These are phyloP conservation scores for Globisporangium yorkense DNA, from an alignment of 352 stramenopile species.

Conservation along the genomic window DNA sequence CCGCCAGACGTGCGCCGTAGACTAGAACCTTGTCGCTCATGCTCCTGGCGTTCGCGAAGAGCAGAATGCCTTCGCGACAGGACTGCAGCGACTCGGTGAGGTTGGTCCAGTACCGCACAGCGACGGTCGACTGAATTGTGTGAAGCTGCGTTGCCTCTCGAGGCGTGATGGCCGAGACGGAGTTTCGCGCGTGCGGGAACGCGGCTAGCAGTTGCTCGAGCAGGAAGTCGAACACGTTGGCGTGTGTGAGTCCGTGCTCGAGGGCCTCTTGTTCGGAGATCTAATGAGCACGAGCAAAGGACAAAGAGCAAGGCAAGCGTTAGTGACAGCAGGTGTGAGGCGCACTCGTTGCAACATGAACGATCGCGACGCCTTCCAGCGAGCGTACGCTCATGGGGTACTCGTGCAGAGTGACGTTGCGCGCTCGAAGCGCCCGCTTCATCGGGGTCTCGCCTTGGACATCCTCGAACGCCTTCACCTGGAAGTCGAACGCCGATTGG, in stretches of 20 bases:
- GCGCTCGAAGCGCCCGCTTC: constrained; percentile 11
- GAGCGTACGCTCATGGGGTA: not conserved
- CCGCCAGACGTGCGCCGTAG: constrained; percentile 25
- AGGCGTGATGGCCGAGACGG: not conserved
- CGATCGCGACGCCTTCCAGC: not conserved
- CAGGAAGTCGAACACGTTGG: constrained; percentile 2
- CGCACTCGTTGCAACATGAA: not conserved
- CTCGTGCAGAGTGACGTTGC: constrained; percentile 26
- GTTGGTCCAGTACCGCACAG: constrained; percentile 19
- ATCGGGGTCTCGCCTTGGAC: constrained; percentile 16
- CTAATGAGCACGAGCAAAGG: not conserved
- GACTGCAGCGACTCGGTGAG: constrained; percentile 20
- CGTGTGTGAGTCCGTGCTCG: not conserved
- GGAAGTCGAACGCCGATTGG: constrained; percentile 13
- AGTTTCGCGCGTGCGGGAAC: constrained; percentile 11
- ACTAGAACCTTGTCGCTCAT: constrained; percentile 27
- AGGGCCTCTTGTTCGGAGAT: constrained; percentile 5
- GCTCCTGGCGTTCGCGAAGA: constrained; percentile 40
- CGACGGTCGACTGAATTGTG: constrained; percentile 21
- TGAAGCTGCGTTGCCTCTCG: constrained; percentile 4
- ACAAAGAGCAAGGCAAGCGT: not conserved
- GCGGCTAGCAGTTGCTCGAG: constrained; percentile 10
- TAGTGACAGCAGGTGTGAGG: not conserved
- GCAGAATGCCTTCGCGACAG: constrained; percentile 32
- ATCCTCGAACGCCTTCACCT: constrained; percentile 30